Base-by-base conservation (phyloP, 805 yeast species). In the Priceomyces castillae region DNA sequence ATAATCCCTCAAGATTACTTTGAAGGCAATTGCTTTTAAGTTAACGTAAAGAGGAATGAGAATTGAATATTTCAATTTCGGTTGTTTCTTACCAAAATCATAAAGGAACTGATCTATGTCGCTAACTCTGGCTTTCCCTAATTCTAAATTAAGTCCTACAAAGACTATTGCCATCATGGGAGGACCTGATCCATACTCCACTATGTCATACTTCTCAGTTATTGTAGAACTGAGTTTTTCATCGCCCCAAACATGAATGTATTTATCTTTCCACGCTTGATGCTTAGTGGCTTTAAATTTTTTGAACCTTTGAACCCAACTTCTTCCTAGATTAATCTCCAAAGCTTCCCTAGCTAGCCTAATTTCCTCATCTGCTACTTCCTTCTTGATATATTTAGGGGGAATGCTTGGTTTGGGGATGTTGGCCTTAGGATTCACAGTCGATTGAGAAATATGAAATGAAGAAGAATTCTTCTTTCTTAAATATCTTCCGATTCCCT, bases 21-120 rank as follows among this genome's bases (percentile, higher is more conserved):
- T 69, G 57, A 76, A 61, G 7, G 65, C 56, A 16, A 66, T 63
- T 30, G 79, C 74, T 43, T 58, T 65, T 9, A 82, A 52, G n/a
- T 67, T 66, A 7, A 79, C 45, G 38, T 66, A 71, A 39, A 79
- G 46, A 0, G 85, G 82, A 6, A 79, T 57, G 31, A 82, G 61
- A 17, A 81, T 73, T 5, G 86, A 79, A 53, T 81, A 83, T 4
- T 58, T 59, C 42, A 73, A 67, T 37, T 62, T 70, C 0, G 89
- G 88, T 45, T 80, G 79, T 1, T 76, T 74, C 46, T 78, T 64
- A 4, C 69, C 73, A 39, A 59, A 55, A 0, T 59, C 57, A 35
- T 54, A 51, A n/a, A 71, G 50, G 40, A 69, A 71, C 25, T 65
- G 49, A 41, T 70, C 68, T n/a, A 71, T 47, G 43, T 71, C 67